Conservation (phyloP, 148 eudicot species). For the Gaultheria prostrata region DNA sequence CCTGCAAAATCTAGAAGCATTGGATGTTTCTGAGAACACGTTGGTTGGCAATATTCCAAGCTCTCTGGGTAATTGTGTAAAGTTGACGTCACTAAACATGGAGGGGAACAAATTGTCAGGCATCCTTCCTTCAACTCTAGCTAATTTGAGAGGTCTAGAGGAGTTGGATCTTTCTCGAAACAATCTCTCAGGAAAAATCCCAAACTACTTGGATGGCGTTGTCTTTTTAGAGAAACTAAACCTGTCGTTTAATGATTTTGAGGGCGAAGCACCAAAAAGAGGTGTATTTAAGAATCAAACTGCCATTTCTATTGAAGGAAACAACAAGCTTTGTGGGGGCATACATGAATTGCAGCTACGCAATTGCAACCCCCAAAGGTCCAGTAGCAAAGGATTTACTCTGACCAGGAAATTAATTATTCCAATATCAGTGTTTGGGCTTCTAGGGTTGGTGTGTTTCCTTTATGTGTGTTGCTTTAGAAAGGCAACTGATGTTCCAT, state of each 20-base stretch:
- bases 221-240: neutral
- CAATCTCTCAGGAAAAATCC: constrained; percentile 11
- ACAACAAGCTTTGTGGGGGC: neutral
- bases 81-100: neutral
- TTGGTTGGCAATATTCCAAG: neutral
- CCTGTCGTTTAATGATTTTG: neutral
- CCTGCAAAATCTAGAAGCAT: neutral
- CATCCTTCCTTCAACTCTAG: neutral
- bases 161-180: constrained; percentile 6
- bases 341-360: no score
- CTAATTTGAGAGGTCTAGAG: neutral
- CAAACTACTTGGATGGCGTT: neutral
- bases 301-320: neutral
- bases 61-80: neutral
- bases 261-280: neutral
- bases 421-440: no score
- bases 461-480: no score
- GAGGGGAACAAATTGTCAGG: neutral
- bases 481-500: no score
- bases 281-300: constrained; percentile 1
- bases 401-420: no score
- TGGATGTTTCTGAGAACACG: neutral
- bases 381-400: no score
- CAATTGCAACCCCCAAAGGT: neutral
- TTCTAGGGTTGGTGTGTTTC: no score